Evolutionary conservation across 306 rosid species (phyloP), one percentile per base, ranked within the genome.

Genomic region (Spatholobus suberectus): DNA sequence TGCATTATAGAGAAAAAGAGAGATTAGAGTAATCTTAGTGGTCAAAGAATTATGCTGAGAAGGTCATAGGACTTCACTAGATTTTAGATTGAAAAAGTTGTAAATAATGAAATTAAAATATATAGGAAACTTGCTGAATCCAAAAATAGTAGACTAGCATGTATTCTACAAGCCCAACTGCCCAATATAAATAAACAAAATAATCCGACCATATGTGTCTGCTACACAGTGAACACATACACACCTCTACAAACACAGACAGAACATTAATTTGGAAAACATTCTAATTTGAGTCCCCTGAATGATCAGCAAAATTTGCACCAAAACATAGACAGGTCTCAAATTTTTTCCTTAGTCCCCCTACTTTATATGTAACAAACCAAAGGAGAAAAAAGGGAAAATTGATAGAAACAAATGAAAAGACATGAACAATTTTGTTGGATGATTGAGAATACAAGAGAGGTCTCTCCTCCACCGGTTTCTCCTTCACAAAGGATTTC

Each of bases 1-100:
- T 95, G 95, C 97, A 91, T 65, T 47, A 86, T 54, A 63, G 32
- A 78, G 74, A 73, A 77, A 89, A 65, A 70, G 81, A 85, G 21
- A 66, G 32, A 34, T 63, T 62, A 41, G 51, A 40, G 61, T 32
- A 58, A 58, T 78, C 35, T 73, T 35, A 78, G 59, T 47, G 58
- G 43, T 51, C 62, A 65, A 70, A 80, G 57, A 74, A 24, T 40
- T 21, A 66, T 34, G 29, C 63, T 26, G 55, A 80, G 21, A 17
- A 15, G 57, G 24, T 44, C 27, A 61, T 2, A 70, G 37, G 49
- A 72, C 40, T 17, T 58, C 15, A 41, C 41, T 37, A 55, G 55
- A 58, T 35, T 37, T 40, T 13, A 6, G 17, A 23, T 34, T 29
- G 51, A 17, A 26, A 63, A 78, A 55, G n/a, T 54, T 5, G 7